Evolutionary conservation across 768 basidiomycete species (phyloP), one percentile per base, ranked within the genome.

Genomic region (Imleria badia): DNA sequence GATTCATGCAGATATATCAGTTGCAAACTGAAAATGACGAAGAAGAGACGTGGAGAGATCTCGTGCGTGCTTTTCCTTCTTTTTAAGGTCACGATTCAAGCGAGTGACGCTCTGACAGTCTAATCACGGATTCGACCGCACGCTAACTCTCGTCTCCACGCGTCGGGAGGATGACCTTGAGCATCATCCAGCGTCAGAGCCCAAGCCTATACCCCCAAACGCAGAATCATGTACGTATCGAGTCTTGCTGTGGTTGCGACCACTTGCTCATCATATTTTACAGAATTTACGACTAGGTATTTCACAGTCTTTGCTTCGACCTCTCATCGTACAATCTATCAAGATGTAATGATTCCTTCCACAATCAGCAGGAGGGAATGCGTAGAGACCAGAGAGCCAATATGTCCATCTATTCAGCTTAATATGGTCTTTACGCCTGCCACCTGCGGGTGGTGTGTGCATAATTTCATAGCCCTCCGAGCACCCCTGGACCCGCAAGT

Each of bases 11-110:
- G 66, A 82, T 92, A 51, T 92, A 91, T 64, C 86, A 89, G 62
- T 72, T 91, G n/a, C 91, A 93, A 67, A 90, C 88, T 2, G 87
- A 89, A 61, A 88, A 83, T 57, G 90, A 91, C 58, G 87, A 90
- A 60, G 85, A 85, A 67, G 88, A 93, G 72, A 93, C 90, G 9
- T 92, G 87, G 89, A 77, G 80, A 70, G 90, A 91, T 75, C 71
- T 91, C 59, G 87, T 89, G 62, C 61, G 83, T 65, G 19, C 11
- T 67, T 54, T 45, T 50, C 22, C 33, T 50, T 40, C 20, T 45
- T 54, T 20, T 30, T 33, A 26, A 23, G 14, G 39, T 40, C 44
- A 19, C 34, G 48, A 46, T 50, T 35, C 46, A 26, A 58, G 54
- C n/a, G 33, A 55, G 19, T 43, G 48, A 68, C 43, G 56, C 26